Evolutionary conservation across 305 asterid genomes (phyloP).

Genomic region (Lippia alba): DNA sequence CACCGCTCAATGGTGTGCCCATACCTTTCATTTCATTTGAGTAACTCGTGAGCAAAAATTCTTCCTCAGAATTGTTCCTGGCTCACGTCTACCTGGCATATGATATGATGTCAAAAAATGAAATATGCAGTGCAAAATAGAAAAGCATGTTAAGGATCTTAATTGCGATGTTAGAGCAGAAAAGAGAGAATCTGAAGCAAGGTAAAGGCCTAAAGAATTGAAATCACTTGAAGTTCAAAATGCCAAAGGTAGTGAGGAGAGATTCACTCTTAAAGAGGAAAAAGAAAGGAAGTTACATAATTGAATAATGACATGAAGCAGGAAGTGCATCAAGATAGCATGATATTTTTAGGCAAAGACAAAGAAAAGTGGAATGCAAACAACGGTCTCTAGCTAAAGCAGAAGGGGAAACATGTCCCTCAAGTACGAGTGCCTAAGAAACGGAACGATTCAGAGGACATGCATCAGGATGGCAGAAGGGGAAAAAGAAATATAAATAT

Average conservation of each 20-base stretch:
- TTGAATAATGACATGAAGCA: conserved; percentile 27
- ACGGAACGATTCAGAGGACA: conserved; percentile 34
- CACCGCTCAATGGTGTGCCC: conserved; percentile 59
- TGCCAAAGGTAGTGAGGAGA: conserved; percentile 38
- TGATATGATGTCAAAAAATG: conserved; percentile 18
- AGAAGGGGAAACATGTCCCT: conserved; percentile 21
- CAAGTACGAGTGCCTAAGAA: conserved; percentile 28
- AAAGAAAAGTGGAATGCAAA: conserved; percentile 32
- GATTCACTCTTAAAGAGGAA: conserved; percentile 22
- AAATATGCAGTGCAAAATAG: no score
- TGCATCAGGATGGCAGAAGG: conserved; percentile 34
- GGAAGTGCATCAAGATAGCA: conserved; percentile 16
- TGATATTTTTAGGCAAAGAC: background rate
- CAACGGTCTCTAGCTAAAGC: conserved; percentile 35
- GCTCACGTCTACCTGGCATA: conserved; percentile 48
- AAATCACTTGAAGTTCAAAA: background rate
- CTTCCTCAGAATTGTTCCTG: conserved; percentile 73
- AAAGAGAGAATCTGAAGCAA: conserved; percentile 25
- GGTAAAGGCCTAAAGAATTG: background rate
- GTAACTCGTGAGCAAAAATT: conserved; percentile 49
- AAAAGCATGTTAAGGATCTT: conserved; percentile 8
- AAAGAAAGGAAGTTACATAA: conserved; percentile 29
- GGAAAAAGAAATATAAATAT: conserved; percentile 39
- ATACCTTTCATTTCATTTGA: conserved; percentile 82
- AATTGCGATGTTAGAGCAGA: conserved; percentile 22